Evolutionary conservation across 306 rosid species (phyloP).

Genomic region (Prunus kanzakura): DNA sequence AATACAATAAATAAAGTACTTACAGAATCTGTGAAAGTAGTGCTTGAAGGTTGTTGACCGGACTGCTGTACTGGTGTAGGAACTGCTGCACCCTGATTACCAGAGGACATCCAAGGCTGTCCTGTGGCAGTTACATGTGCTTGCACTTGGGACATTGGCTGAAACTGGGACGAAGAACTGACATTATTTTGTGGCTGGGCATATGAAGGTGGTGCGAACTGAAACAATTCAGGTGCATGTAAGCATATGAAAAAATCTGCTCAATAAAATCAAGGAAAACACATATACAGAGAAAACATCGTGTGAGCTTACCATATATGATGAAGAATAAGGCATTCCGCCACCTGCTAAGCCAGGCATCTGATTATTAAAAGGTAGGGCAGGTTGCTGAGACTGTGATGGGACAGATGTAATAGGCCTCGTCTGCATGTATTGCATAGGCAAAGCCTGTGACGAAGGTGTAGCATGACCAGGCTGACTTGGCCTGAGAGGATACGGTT

Average conservation of each 20-base stretch:
- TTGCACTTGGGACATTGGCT: conserved; percentile 65
- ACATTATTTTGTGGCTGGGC: conserved; percentile 67
- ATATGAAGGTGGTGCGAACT: conserved; percentile 62
- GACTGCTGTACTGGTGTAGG: conserved; percentile 54
- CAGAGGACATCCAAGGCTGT: conserved; percentile 81
- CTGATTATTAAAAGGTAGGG: conserved; percentile 55
- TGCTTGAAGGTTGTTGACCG: conserved; percentile 55
- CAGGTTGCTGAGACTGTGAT: conserved; percentile 69
- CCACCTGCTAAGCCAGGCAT: conserved; percentile 72
- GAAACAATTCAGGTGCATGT: conserved; percentile 23
- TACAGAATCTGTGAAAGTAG: conserved; percentile 52
- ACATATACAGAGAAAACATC: neutral
- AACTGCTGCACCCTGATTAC: conserved; percentile 49
- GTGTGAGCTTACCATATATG: conserved; percentile 60
- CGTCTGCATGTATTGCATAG: conserved; percentile 69
- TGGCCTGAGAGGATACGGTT: conserved; percentile 72
- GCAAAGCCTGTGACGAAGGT: conserved; percentile 63
- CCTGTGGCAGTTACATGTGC: conserved; percentile 53
- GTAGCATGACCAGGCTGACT: conserved; percentile 57
- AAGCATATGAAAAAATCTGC: conserved; percentile 8
- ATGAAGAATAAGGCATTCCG: conserved; percentile 62
- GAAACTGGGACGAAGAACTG: conserved; percentile 59
- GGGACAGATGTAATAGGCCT: conserved; percentile 67
- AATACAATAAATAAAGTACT: conserved; percentile 22
- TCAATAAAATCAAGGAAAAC: conserved; percentile 12